Evolutionary conservation across 2,329 filamentous ascomycete genomes (phyloP).

Genomic region (Fusarium illudens): DNA sequence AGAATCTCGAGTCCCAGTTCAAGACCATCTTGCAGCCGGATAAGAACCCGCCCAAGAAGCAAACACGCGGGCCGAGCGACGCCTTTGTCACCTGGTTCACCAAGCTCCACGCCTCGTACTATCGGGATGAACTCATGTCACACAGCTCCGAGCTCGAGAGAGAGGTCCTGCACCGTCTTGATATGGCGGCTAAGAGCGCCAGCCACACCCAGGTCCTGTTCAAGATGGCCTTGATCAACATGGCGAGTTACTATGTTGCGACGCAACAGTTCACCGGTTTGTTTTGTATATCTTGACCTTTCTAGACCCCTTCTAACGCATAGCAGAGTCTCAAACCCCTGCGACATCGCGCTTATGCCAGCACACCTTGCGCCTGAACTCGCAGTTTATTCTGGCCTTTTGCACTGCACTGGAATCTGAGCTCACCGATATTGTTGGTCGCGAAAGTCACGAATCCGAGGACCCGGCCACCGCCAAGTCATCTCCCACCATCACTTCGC

Average conservation of each 20-base stretch:
- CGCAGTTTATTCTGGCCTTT: slow-evolving; percentile 77
- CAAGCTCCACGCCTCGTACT: slow-evolving; percentile 84
- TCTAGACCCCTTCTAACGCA: slow-evolving; percentile 8
- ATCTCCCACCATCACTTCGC: slow-evolving; percentile 50
- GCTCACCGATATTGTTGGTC: slow-evolving; percentile 61
- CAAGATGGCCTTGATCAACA: slow-evolving; percentile 86
- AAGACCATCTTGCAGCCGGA: slow-evolving; percentile 57
- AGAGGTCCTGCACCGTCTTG: slow-evolving; percentile 82
- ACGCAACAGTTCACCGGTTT: slow-evolving; percentile 46
- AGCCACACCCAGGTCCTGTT: slow-evolving; percentile 71
- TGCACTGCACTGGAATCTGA: slow-evolving; percentile 76
- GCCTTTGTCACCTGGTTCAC: slow-evolving; percentile 84
- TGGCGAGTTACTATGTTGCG: slow-evolving; percentile 82
- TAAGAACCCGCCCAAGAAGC: slow-evolving; percentile 44
- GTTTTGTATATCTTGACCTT: slow-evolving; percentile 27
- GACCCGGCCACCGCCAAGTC: slow-evolving; percentile 43
- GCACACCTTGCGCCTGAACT: slow-evolving; percentile 79
- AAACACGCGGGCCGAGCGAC: slow-evolving; percentile 56
- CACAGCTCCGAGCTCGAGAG: slow-evolving; percentile 84
- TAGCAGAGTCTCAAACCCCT: slow-evolving; percentile 57
- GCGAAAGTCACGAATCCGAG: slow-evolving; percentile 34
- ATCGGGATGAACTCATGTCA: slow-evolving; percentile 76
- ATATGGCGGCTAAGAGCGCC: slow-evolving; percentile 75
- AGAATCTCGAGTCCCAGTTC: slow-evolving; percentile 84
- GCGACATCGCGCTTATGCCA: slow-evolving; percentile 60